Base-by-base conservation (phyloP, 2,329 filamentous ascomycete species). In the Lomentospora prolificans region DNA sequence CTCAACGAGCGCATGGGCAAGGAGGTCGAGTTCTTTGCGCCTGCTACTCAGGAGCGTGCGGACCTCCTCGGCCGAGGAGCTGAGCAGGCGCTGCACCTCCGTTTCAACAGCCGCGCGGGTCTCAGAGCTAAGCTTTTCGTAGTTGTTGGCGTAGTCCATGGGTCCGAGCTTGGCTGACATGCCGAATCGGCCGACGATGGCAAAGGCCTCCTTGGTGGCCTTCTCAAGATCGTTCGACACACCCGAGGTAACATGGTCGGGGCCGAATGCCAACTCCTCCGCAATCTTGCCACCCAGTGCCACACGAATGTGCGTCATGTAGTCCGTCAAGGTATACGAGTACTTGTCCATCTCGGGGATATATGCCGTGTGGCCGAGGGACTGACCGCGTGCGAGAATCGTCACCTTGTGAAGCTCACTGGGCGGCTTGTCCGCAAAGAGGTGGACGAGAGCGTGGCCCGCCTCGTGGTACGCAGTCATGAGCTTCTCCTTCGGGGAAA, bases 331-430 rank as follows among this genome's bases (percentile, higher is more conserved):
- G n/a, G 87, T 87, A 70, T 84, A 84, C 10, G 89, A 94, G 65
- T 96, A 90, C 70, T 91, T 90, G 72, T 96, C 91, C 77, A 95
- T 90, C 66, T 94, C 87, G 0, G 91, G 91, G 24, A 99, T 77
- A 69, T 86, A 87, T 60, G 88, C 87, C 0, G 94, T 99, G 60
- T 96, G 82, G 58, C 94, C 94, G 6, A 97, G 78, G 24, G 88
- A 82, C 64, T 85, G 84, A 9, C 94, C 94, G 64, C 95, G 86
- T 55, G 94, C 91, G 64, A 99, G 86, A 63, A 99, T 95, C 1
- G 94, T 99, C 52, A 96, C 91, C 73, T 99, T 99, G 79, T 99
- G 96, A 1, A 99, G 78, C 30, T 87, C 87, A 60, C 80, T 85
- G 54, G 86, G 82, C 57, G 87, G 84, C 60, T 77, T 76, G 58